Base-by-base conservation (phyloP, 805 yeast species). In the Kregervanrija fluxuum region DNA sequence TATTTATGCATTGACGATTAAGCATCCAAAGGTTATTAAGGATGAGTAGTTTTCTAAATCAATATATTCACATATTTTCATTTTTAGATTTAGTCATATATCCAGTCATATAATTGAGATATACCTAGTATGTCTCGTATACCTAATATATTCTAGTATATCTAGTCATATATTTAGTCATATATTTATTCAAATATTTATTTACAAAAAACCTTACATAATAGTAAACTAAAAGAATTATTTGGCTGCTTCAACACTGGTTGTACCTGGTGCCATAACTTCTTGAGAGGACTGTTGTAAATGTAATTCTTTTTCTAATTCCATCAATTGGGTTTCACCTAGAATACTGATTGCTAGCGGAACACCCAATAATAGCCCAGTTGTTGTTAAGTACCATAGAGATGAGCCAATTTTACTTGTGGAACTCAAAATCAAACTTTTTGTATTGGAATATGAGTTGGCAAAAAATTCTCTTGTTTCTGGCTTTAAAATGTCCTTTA, bases 401-500 rank as follows among this genome's bases (percentile, higher is more conserved):
- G 85, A 70, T 54, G 76, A 75, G 49, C 96, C 96, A 48, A 85
- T 72, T 53, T 79, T 80, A 48, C 71, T 59, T 44, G 80, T 68
- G 33, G 78, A 73, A 32, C 71, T 47, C 46, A 67, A 65, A 34
- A 79, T 56, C 35, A 77, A 66, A 37, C 71, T 63, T 48, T 66
- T 53, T 54, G 69, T 56, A 36, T 59, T 61, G 41, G 62, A 62
- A 30, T 37, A 43, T 5, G 54, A 39, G 13, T 39, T 37, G 4
- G 39, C 46, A 43, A 83, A 53, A 43, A 59, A 57, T 41, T 73
- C 67, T 71, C 98, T 84, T 65, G 85, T 89, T 54, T 76, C 75
- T 55, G 97, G 97, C 39, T 97, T 87, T 42, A 93, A 71, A 44
- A 91, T 85, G 63, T 93, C 97, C 67, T 82, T 88, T 58, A 93